phyloP scores from a whole-genome alignment of 2,329 filamentous ascomycete species.

The Monilinia laxa region DNA sequence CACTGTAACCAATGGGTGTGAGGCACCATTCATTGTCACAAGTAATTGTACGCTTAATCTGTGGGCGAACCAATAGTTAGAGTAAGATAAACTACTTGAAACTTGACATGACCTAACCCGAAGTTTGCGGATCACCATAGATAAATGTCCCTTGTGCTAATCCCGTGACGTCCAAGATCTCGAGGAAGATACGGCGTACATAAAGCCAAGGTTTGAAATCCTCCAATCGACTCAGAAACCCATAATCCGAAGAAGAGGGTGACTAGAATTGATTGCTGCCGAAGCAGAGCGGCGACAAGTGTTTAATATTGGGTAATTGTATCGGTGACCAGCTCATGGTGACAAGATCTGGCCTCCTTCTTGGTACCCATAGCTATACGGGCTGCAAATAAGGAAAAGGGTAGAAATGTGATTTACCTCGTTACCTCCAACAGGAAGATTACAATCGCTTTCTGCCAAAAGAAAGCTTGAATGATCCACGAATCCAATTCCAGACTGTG shows the following conservation, averaged over 20 bases:
- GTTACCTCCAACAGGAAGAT: constrained; percentile 14
- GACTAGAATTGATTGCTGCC: constrained; percentile 37
- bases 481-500: constrained; percentile 67
- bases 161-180: constrained; percentile 51
- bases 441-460: constrained; percentile 66
- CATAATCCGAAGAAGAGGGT: constrained; percentile 44
- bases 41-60: not conserved
- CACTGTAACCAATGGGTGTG: constrained; percentile 33
- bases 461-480: constrained; percentile 80
- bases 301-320: constrained; percentile 64
- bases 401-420: constrained; percentile 3
- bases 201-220: constrained; percentile 45
- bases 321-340: constrained; percentile 64
- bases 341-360: constrained; percentile 59
- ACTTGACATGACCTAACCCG: not conserved
- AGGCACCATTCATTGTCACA: constrained; percentile 2
- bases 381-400: not conserved
- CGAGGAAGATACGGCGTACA: constrained; percentile 46
- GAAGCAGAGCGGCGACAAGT: constrained; percentile 37
- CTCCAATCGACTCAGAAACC: constrained; percentile 43
- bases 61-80: not conserved
- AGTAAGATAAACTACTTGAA: not conserved
- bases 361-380: constrained; percentile 49
- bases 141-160: constrained; percentile 50
- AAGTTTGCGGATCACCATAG: not conserved